A percentile compares a stretch with the other conserved stretches of the same genome.
Conservation (phyloP, 768 basidiomycete genomes). For the Lyophyllum atratum region DNA sequence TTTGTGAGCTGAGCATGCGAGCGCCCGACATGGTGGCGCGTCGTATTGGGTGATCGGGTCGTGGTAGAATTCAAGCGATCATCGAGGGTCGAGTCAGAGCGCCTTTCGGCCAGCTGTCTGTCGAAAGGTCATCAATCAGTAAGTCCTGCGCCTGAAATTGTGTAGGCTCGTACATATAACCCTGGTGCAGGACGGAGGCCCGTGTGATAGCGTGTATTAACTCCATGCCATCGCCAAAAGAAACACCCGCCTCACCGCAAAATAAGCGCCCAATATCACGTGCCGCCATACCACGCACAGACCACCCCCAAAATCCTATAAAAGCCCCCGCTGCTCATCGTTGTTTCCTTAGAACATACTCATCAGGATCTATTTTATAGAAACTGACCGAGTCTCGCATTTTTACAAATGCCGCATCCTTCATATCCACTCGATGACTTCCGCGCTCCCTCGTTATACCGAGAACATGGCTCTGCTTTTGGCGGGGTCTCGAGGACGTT, state of each 20-base stretch:
- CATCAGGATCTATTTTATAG: constrained; percentile 32
- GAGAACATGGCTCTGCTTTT: constrained; percentile 24
- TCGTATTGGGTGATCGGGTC: no score
- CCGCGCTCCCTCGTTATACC: constrained; percentile 25
- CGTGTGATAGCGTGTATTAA: no score
- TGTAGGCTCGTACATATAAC: no score
- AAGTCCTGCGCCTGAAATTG: no score
- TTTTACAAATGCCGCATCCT: constrained; percentile 31
- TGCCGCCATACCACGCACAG: constrained; percentile 21
- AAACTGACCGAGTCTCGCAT: constrained; percentile 32
- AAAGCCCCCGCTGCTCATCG: constrained; percentile 1
- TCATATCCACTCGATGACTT: constrained; percentile 30
- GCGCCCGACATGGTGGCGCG: neutral
- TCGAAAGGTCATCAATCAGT: no score
- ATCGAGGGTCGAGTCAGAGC: neutral
- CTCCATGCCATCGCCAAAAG: no score
- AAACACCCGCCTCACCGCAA: no score
- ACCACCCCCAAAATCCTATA: constrained; percentile 17
- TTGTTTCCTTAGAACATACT: constrained; percentile 27
- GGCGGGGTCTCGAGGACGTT: constrained; percentile 27
- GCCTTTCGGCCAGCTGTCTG: neutral
- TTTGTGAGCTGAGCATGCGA: neutral
- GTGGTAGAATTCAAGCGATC: no score
- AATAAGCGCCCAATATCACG: no score
- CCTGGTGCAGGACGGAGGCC: no score